Base-by-base conservation (phyloP, 148 eudicot species). In the Talinum fruticosum region DNA sequence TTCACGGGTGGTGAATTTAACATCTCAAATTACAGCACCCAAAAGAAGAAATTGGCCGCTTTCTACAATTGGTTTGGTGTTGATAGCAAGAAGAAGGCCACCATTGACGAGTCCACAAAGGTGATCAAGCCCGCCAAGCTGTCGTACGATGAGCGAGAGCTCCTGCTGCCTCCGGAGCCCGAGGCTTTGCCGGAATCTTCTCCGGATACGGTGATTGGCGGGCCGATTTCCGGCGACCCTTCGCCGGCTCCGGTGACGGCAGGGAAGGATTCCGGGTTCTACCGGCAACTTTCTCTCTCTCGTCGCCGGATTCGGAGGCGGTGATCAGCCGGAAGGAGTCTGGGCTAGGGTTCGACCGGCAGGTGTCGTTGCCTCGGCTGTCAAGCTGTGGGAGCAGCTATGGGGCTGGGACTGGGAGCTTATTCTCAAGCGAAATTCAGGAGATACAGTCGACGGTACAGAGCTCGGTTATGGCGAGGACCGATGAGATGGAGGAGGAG, bases 51-150 rank as follows among this genome's bases (percentile, higher is more conserved):
- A 68, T 69, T 89, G 76, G 85, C 86, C 3, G 88, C 88, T 13
- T 86, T 91, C 78, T 89, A 86, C 71, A 87, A 84, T 41, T 92
- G 92, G 97, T 69, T 90, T 59, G 71, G 80, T 4, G 38, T 80
- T 24, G 87, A 86, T 49, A 86, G 85, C 70, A 76, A n/a, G 74
- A 83, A 66, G 72, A 78, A 62, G n/a, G 2, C 29, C 29, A 36
- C 41, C 15, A 23, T 69, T 71, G 45, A 14, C 32, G 66, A 62
- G 26, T 14, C 24, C 21, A 18, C 24, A n/a, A 54, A 54, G 33
- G 66, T 59, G 26, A 59, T 59, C 64, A 59, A 59, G 64, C 64
- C 64, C 26, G 64, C 64, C 64, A 59, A 59, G 29, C 64, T 62
- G 66, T 62, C 33, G 66, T 8, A 62, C 18, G 66, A 62, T 62